These are phyloP conservation scores for Raphidocelis subcapitata DNA, from an alignment of 139 green algal species.

Conservation along the genomic window DNA sequence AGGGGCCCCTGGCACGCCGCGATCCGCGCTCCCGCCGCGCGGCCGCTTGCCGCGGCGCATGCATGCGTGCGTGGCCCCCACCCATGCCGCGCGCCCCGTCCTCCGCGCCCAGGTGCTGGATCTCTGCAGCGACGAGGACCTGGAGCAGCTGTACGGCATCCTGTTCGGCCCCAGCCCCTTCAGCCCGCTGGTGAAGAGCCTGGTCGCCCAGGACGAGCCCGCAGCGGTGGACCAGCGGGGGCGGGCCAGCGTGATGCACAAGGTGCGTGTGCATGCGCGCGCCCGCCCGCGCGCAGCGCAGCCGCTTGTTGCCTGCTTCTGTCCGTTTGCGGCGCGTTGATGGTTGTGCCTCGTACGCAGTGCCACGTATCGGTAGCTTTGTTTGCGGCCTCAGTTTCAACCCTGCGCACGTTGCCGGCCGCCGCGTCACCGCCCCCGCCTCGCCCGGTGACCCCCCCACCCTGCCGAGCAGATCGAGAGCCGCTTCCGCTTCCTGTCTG, in stretches of 20 bases:
- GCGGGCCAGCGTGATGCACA: constrained; percentile 36
- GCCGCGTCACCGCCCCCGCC: neutral
- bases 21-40: too few relatives aligned
- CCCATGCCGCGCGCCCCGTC: too few relatives aligned
- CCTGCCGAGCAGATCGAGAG: constrained; percentile 65
- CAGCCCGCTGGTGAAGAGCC: constrained; percentile 65
- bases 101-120: constrained; percentile 68
- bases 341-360: too few relatives aligned
- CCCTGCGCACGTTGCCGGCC: too few relatives aligned
- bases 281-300: too few relatives aligned
- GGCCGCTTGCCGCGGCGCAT: too few relatives aligned
- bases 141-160: constrained; percentile 47
- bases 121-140: constrained; percentile 73
- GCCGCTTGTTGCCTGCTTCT: too few relatives aligned
- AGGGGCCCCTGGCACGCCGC: too few relatives aligned
- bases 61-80: too few relatives aligned
- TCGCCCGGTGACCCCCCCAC: neutral
- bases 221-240: constrained; percentile 21
- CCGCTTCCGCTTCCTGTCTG: constrained; percentile 80
- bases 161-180: constrained; percentile 52
- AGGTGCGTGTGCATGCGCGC: neutral
- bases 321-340: too few relatives aligned
- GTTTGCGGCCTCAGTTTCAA: too few relatives aligned
- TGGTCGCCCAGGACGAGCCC: constrained; percentile 36
- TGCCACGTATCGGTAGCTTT: too few relatives aligned